Evolutionary conservation across 164 flowering plant genomes (phyloP).

Genomic region (Houttuynia cordata): DNA sequence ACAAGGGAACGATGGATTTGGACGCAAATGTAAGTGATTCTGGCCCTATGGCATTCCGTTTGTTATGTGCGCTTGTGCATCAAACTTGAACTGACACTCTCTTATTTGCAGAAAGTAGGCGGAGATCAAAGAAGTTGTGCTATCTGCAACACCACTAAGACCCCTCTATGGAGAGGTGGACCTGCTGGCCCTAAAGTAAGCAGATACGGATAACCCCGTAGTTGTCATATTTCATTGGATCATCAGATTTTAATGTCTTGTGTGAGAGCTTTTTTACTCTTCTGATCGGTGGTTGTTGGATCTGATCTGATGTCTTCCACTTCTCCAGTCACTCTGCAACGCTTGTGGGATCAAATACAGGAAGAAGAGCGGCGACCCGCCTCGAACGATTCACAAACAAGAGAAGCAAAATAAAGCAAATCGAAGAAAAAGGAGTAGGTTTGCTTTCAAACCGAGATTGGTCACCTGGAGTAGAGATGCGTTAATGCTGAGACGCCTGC

Average conservation of each 20-base stretch:
- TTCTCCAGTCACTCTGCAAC: conserved; percentile 74
- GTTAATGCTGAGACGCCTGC: conserved; percentile 16
- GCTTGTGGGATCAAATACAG: conserved; percentile 82
- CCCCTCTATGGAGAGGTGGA: conserved; percentile 79
- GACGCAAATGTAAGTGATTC: conserved; percentile 16
- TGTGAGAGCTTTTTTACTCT: background rate
- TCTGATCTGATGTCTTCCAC: too few relatives aligned
- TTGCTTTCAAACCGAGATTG: conserved; percentile 21
- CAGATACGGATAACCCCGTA: too few relatives aligned
- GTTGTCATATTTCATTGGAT: background rate
- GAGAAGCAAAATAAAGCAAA: conserved; percentile 19
- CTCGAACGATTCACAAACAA: conserved; percentile 22
- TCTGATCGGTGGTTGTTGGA: background rate
- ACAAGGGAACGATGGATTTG: conserved; percentile 14
- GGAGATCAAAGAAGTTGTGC: conserved; percentile 26
- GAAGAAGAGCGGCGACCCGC: conserved; percentile 44
- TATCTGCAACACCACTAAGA: conserved; percentile 44
- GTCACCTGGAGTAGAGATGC: conserved; percentile 22
- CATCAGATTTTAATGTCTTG: background rate
- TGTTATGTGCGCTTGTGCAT: background rate
- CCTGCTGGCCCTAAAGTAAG: conserved; percentile 74
- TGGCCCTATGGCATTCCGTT: background rate
- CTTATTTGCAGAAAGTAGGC: conserved; percentile 14
- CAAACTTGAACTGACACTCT: background rate
- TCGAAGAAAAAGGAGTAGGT: conserved; percentile 5